Percentiles rank a stretch among this genome's conserved stretches.
Conservation (phyloP, 2,329 filamentous ascomycete genomes). For the Xylaria sp. region DNA sequence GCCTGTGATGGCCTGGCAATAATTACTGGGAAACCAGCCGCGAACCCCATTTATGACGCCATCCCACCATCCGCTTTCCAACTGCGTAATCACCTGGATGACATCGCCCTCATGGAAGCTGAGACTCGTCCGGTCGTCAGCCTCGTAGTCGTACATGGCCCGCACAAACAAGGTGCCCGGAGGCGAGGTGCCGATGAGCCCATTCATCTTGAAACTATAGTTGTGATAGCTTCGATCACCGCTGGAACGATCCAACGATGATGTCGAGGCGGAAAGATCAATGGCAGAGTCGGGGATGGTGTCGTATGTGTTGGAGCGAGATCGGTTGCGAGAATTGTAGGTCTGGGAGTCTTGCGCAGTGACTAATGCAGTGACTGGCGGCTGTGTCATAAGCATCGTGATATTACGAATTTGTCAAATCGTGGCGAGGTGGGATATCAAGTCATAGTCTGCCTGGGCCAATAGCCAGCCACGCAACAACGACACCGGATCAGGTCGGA, state of each 20-base stretch:
- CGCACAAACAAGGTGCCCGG: conserved; percentile 86
- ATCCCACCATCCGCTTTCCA: conserved; percentile 99
- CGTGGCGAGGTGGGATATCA: conserved; percentile 40
- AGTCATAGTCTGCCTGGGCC: conserved; percentile 45
- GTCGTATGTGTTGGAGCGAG: conserved; percentile 46
- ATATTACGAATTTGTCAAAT: conserved; percentile 46
- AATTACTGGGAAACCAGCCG: conserved; percentile 99
- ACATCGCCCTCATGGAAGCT: conserved; percentile 97
- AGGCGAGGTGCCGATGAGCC: conserved; percentile 67
- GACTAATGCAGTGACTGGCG: conserved; percentile 57
- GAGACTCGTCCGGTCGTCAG: conserved; percentile 94
- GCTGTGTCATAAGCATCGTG: conserved; percentile 67
- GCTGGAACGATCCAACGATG: conserved; percentile 49
- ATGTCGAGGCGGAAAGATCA: conserved; percentile 49
- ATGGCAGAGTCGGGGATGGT: conserved; percentile 48
- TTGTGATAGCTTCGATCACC: conserved; percentile 49
- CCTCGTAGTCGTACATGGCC: conserved; percentile 97
- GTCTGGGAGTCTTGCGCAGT: conserved; percentile 55
- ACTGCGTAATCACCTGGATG: conserved; percentile 97
- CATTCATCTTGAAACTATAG: conserved; percentile 64
- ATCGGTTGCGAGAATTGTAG: conserved; percentile 51
- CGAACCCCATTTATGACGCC: conserved; percentile 96
- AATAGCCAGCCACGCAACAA: conserved; percentile 28
- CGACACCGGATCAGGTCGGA: conserved; percentile 27
- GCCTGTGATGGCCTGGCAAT: conserved; percentile 86